Percentiles rank a stretch among this genome's conserved stretches.
Evolutionary conservation across 345 rosid species (phyloP).

Genomic region (Pseudoturritis turrita): DNA sequence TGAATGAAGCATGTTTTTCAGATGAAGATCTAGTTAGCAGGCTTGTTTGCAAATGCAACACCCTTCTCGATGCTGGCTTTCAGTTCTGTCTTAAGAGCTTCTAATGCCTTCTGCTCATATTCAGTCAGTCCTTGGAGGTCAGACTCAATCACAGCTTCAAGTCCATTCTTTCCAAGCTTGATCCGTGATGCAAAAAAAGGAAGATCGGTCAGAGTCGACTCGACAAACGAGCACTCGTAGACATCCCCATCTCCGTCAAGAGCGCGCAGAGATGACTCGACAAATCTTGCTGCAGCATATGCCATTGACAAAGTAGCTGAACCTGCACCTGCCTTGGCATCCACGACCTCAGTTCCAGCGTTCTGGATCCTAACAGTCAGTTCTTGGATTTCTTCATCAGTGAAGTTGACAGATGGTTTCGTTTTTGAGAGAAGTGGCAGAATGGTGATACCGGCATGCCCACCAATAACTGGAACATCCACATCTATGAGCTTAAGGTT

Average conservation of each 20-base stretch:
- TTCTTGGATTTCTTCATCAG: constrained; percentile 64
- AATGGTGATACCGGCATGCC: constrained; percentile 93
- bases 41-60: constrained; percentile 61
- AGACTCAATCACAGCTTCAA: constrained; percentile 70
- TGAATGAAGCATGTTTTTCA: neutral
- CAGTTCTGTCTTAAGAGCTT: constrained; percentile 70
- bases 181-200: constrained; percentile 90
- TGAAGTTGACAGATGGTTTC: constrained; percentile 63
- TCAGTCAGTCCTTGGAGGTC: constrained; percentile 71
- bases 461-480: constrained; percentile 92
- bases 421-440: constrained; percentile 83
- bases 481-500: constrained; percentile 86
- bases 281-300: constrained; percentile 93
- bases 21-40: constrained; percentile 38
- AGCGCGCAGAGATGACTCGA: constrained; percentile 93
- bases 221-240: constrained; percentile 77
- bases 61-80: constrained; percentile 92
- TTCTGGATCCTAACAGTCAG: constrained; percentile 88
- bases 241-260: constrained; percentile 89
- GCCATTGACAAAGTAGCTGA: constrained; percentile 98
- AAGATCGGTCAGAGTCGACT: constrained; percentile 67
- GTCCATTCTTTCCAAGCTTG: constrained; percentile 77
- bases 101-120: constrained; percentile 81
- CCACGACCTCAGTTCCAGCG: constrained; percentile 94
- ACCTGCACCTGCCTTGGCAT: constrained; percentile 97